Conservation (phyloP, 768 basidiomycete species). For the Lactarius pseudohatsudake region DNA sequence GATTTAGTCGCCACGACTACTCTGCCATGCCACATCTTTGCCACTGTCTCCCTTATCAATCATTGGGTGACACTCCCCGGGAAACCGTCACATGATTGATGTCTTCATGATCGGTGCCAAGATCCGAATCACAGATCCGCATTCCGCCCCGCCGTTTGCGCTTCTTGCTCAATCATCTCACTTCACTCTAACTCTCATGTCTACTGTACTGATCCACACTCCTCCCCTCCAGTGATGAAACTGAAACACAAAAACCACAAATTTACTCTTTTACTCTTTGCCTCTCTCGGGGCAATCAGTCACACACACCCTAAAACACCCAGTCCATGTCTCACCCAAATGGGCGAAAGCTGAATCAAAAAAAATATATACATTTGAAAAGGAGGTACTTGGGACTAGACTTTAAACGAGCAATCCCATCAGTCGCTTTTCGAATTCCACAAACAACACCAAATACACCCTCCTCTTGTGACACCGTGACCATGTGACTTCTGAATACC, state of each 20-base stretch:
- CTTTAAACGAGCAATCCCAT: constrained; percentile 7
- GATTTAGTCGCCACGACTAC: background rate
- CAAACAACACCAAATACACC: constrained; percentile 17
- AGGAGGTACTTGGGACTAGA: constrained; percentile 10
- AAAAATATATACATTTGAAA: background rate
- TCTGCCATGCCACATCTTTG: constrained; percentile 9
- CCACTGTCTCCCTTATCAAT: background rate
- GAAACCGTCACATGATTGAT: constrained; percentile 29
- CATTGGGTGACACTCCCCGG: constrained; percentile 27
- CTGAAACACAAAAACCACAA: background rate
- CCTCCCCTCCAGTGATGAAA: background rate
- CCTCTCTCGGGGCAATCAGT: background rate
- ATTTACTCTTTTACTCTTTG: background rate
- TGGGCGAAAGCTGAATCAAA: background rate
- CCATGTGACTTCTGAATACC: background rate
- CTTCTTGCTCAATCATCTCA: constrained; percentile 15
- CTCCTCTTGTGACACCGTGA: background rate
- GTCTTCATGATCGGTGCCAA: constrained; percentile 28
- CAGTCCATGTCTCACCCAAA: constrained; percentile 4
- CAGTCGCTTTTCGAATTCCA: background rate
- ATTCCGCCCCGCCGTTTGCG: constrained; percentile 6
- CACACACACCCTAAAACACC: background rate
- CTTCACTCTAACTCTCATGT: background rate
- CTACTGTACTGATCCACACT: background rate
- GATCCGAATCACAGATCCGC: constrained; percentile 25